Conservation (phyloP, 495 filamentous ascomycete species). For the Parathielavia appendiculata region DNA sequence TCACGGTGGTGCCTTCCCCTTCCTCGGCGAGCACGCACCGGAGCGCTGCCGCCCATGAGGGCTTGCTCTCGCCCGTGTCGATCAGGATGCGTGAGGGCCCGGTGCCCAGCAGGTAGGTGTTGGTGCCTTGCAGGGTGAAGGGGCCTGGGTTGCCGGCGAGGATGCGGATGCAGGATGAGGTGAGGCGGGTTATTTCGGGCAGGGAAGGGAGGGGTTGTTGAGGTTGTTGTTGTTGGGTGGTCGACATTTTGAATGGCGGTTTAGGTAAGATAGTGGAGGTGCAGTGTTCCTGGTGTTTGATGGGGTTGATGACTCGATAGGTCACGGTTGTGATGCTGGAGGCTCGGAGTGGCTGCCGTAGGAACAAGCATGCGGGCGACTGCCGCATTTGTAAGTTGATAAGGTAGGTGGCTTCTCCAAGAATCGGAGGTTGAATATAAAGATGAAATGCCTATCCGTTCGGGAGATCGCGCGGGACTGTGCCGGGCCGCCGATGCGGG, state of each 20-base stretch:
- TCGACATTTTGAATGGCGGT: neutral
- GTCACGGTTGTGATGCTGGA: neutral
- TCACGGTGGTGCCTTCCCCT: constrained; percentile 38
- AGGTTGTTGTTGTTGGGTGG: neutral
- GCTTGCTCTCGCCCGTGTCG: constrained; percentile 71
- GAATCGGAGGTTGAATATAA: too few species aligned
- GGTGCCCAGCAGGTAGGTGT: constrained; percentile 80
- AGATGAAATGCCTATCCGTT: too few species aligned
- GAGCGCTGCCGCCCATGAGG: constrained; percentile 56
- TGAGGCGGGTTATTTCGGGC: constrained; percentile 61
- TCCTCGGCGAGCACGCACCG: constrained; percentile 54
- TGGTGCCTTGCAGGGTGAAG: constrained; percentile 61
- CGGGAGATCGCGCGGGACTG: neutral
- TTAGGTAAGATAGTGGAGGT: neutral
- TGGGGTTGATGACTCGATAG: neutral
- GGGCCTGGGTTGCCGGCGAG: constrained; percentile 79
- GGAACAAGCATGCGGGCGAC: constrained; percentile 13
- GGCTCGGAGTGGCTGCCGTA: neutral
- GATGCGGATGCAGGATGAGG: constrained; percentile 63
- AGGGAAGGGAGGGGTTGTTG: constrained; percentile 39
- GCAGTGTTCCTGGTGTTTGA: too few species aligned
- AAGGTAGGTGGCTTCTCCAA: neutral
- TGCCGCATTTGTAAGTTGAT: constrained; percentile 2
- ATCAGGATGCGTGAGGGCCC: constrained; percentile 64
- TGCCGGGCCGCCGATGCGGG: neutral